Percentiles rank a stretch among this genome's conserved stretches.
phyloP scores from a whole-genome alignment of 2,329 filamentous ascomycete genomes.

The Fusarium globosum region DNA sequence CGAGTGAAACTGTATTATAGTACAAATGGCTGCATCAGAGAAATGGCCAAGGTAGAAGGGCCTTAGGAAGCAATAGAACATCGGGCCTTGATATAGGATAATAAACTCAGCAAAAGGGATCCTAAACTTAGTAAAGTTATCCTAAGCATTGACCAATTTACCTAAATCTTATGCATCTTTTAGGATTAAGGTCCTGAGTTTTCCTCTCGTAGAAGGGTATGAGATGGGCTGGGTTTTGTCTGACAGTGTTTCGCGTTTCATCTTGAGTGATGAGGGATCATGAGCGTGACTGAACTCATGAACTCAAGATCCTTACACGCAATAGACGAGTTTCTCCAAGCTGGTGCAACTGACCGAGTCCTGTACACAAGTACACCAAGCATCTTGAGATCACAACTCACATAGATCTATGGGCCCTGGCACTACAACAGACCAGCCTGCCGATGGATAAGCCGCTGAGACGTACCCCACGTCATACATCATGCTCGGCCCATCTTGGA shows the following conservation, averaged over 20 bases:
- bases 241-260: background rate
- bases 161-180: too few species aligned
- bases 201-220: too few species aligned
- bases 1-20: accelerated
- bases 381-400: background rate
- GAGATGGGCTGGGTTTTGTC: too few species aligned
- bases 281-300: too few species aligned
- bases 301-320: background rate
- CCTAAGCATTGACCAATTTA: too few species aligned
- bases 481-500: conserved; percentile 24
- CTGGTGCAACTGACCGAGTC: background rate
- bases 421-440: background rate
- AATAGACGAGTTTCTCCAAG: background rate
- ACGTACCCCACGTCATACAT: conserved; percentile 15
- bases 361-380: background rate
- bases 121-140: too few species aligned
- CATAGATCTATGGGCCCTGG: background rate
- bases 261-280: too few species aligned
- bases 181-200: too few species aligned
- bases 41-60: background rate
- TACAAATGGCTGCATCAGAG: background rate
- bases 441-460: background rate
- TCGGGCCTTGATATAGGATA: too few species aligned
- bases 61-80: too few species aligned
- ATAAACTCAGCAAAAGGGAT: too few species aligned